Conservation (phyloP, 2,329 filamentous ascomycete genomes). For the Xylaria sp. region DNA sequence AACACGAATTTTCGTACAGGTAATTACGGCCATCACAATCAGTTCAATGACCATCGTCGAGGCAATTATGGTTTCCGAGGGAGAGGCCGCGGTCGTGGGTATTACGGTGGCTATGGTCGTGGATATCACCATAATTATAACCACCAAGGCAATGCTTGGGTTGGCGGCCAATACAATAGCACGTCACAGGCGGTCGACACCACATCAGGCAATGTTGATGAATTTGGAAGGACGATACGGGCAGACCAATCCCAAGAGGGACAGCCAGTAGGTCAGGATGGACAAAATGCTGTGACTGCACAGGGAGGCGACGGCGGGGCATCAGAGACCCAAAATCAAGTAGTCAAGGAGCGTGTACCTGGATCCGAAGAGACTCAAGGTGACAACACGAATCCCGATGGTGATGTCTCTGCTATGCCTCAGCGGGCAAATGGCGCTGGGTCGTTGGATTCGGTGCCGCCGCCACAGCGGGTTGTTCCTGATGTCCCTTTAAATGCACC, state of each 20-base stretch:
- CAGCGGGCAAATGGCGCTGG: conserved; percentile 43
- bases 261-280: conserved; percentile 43
- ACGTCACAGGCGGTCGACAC: conserved; percentile 40
- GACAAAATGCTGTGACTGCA: conserved; percentile 38
- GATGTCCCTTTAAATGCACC: conserved; percentile 77
- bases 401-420: conserved; percentile 50
- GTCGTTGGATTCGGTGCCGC: conserved; percentile 39
- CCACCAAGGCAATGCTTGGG: conserved; percentile 44
- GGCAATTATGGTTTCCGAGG: conserved; percentile 75
- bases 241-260: conserved; percentile 41
- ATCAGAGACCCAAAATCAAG: conserved; percentile 43
- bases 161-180: conserved; percentile 42
- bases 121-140: conserved; percentile 62
- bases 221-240: conserved; percentile 53
- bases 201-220: conserved; percentile 51
- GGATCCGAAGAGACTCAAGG: conserved; percentile 43
- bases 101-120: conserved; percentile 63
- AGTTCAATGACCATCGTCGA: conserved; percentile 81
- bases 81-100: conserved; percentile 69
- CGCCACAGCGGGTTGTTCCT: conserved; percentile 43
- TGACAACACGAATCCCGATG: conserved; percentile 46
- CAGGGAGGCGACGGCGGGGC: conserved; percentile 39
- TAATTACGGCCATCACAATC: conserved; percentile 81
- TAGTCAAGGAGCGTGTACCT: conserved; percentile 44
- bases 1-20: conserved; percentile 81